phyloP scores from a whole-genome alignment of 179 eudicot species.

The Nepenthes alata region DNA sequence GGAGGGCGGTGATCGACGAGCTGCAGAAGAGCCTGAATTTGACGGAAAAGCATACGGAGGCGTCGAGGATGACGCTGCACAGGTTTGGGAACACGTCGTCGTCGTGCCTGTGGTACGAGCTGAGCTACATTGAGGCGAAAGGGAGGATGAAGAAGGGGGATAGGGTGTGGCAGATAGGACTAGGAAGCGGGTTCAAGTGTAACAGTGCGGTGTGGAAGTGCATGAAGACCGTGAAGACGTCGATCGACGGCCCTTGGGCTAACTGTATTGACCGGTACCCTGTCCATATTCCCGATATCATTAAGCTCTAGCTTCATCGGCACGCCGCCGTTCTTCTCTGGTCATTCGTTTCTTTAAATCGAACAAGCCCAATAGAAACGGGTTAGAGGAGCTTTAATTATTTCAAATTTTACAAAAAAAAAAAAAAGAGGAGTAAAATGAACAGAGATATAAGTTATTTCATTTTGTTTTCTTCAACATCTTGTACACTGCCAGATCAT shows the following conservation, averaged over 20 bases:
- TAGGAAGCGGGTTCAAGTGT: conserved; percentile 46
- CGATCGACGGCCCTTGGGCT: conserved; percentile 35
- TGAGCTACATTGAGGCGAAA: conserved; percentile 30
- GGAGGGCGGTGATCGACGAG: conserved; percentile 36
- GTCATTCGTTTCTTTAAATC: no score
- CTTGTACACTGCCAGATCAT: no score
- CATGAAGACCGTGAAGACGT: conserved; percentile 4
- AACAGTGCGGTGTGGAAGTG: conserved; percentile 43
- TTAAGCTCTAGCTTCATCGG: conserved; percentile 6
- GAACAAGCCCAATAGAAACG: no score
- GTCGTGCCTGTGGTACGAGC: conserved; percentile 31
- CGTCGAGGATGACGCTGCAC: conserved; percentile 34
- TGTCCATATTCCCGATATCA: conserved; percentile 24
- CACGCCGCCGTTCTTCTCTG: no score
- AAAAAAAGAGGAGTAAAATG: no score
- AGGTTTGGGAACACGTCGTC: conserved; percentile 37
- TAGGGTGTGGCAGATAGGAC: conserved; percentile 33
- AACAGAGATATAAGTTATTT: no score
- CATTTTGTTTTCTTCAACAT: no score
- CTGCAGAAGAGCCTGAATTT: conserved; percentile 28
- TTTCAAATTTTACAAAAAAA: no score
- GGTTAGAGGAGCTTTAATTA: no score
- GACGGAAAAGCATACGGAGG: conserved; percentile 18
- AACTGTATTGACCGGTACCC: conserved; percentile 39
- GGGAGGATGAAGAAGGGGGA: conserved; percentile 35